Conservation (phyloP, 1,284 basidiomycete genomes). For the Melanopsichium pennsylvanicum region DNA sequence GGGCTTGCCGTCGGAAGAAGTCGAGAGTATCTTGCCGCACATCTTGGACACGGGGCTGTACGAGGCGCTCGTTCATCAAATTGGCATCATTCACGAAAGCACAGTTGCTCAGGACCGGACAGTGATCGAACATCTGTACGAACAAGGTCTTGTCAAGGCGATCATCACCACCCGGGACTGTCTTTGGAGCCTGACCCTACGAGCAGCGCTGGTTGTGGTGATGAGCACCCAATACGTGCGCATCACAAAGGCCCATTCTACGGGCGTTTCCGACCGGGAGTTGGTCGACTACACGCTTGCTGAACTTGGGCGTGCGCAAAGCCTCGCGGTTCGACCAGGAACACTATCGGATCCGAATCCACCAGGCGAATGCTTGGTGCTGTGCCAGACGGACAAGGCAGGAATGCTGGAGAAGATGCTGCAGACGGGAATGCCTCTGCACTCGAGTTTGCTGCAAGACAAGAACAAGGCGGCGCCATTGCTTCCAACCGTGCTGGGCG, state of each 20-base stretch:
- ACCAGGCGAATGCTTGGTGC: conserved; percentile 72
- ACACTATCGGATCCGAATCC: conserved; percentile 47
- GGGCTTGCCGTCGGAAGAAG: conserved; percentile 70
- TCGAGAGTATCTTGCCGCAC: conserved; percentile 73
- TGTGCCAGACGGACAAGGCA: conserved; percentile 86
- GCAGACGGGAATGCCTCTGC: conserved; percentile 84
- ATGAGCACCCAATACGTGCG: conserved; percentile 90
- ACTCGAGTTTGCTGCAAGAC: conserved; percentile 77
- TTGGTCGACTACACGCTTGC: conserved; percentile 79
- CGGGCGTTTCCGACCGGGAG: conserved; percentile 70
- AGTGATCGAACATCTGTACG: conserved; percentile 82
- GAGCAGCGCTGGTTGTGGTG: conserved; percentile 81
- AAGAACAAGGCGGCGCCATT: conserved; percentile 27
- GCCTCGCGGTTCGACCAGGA: conserved; percentile 76
- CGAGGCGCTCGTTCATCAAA: conserved; percentile 84
- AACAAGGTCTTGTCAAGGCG: conserved; percentile 80
- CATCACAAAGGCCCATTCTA: conserved; percentile 49
- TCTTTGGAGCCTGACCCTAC: conserved; percentile 84
- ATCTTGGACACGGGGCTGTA: conserved; percentile 75
- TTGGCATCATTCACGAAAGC: conserved; percentile 85
- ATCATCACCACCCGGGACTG: conserved; percentile 82
- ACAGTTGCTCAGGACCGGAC: conserved; percentile 77
- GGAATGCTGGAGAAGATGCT: conserved; percentile 80
- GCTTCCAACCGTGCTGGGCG: conserved; percentile 38
- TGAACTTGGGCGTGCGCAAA: conserved; percentile 90